Evolutionary conservation across 306 rosid species (phyloP).

Genomic region (Prunus dulcis): DNA sequence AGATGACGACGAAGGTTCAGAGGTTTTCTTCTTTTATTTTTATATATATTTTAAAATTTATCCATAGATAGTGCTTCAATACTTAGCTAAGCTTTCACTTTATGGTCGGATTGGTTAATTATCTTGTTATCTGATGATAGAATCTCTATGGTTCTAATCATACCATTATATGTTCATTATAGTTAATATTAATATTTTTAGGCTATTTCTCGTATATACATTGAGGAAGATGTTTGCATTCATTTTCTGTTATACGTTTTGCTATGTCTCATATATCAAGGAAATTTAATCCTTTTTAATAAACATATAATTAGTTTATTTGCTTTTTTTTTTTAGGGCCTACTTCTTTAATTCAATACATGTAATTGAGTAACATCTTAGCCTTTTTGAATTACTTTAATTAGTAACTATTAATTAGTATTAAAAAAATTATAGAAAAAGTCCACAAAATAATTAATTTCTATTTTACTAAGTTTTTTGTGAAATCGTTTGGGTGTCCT

Average conservation of each 20-base stretch:
- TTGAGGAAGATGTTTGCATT: background rate
- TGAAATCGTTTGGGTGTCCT: too few relatives aligned
- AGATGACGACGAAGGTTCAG: slow-evolving; percentile 65
- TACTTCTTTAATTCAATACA: too few relatives aligned
- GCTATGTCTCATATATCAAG: slow-evolving; percentile 1
- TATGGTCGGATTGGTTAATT: slow-evolving; percentile 8
- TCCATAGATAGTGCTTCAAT: slow-evolving; percentile 1
- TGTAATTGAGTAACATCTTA: too few relatives aligned
- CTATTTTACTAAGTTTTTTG: too few relatives aligned
- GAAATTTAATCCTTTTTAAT: background rate
- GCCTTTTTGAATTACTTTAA: too few relatives aligned
- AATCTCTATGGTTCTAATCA: background rate
- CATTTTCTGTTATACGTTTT: background rate
- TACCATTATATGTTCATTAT: background rate
- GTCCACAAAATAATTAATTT: too few relatives aligned
- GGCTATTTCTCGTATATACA: background rate
- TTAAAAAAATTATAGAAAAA: too few relatives aligned
- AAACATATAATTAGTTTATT: too few relatives aligned
- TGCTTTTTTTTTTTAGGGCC: too few relatives aligned
- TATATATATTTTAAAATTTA: background rate
- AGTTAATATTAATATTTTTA: background rate
- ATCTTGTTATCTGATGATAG: background rate
- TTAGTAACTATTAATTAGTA: too few relatives aligned
- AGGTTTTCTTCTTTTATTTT: slow-evolving; percentile 42
- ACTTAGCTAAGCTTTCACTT: slow-evolving; percentile 15